Conservation (phyloP, 2,329 filamentous ascomycete genomes). For the Truncatella angustata region DNA sequence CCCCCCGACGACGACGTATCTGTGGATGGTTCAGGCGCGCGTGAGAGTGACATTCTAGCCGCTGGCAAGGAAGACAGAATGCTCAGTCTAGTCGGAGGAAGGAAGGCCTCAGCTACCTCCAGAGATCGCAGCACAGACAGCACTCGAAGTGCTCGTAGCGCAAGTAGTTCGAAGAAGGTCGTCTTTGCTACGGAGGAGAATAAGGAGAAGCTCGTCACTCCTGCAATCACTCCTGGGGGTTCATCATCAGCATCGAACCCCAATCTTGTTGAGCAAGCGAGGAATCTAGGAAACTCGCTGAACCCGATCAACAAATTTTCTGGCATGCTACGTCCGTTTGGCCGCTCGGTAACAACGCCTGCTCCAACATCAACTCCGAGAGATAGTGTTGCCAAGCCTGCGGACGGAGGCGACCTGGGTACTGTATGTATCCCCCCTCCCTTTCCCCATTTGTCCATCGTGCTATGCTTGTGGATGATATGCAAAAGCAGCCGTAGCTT, state of each 20-base stretch:
- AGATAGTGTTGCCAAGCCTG: slow-evolving; percentile 23
- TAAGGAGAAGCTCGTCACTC: slow-evolving; percentile 34
- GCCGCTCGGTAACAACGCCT: slow-evolving; percentile 49
- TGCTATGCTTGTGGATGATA: not conserved
- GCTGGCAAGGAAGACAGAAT: slow-evolving; percentile 59
- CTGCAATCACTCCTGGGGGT: slow-evolving; percentile 27
- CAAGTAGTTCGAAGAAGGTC: slow-evolving; percentile 58
- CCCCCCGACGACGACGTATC: slow-evolving; percentile 60
- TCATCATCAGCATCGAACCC: slow-evolving; percentile 41
- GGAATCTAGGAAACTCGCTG: slow-evolving; percentile 74
- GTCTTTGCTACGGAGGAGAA: slow-evolving; percentile 45
- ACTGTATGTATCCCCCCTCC: slow-evolving; percentile 42
- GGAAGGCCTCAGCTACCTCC: slow-evolving; percentile 34
- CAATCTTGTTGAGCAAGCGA: slow-evolving; percentile 75
- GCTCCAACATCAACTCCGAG: slow-evolving; percentile 33
- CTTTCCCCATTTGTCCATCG: not conserved
- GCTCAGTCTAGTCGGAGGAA: slow-evolving; percentile 69
- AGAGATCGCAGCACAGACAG: slow-evolving; percentile 81
- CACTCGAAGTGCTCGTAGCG: slow-evolving; percentile 58
- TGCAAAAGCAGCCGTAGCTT: no score
- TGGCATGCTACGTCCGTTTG: slow-evolving; percentile 72
- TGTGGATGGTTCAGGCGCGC: slow-evolving; percentile 51
- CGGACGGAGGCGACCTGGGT: slow-evolving; percentile 55
- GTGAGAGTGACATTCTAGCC: slow-evolving; percentile 32
- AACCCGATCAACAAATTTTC: slow-evolving; percentile 81